phyloP scores from a whole-genome alignment of 177 flowering plant species.

The Vitis hybrid region DNA sequence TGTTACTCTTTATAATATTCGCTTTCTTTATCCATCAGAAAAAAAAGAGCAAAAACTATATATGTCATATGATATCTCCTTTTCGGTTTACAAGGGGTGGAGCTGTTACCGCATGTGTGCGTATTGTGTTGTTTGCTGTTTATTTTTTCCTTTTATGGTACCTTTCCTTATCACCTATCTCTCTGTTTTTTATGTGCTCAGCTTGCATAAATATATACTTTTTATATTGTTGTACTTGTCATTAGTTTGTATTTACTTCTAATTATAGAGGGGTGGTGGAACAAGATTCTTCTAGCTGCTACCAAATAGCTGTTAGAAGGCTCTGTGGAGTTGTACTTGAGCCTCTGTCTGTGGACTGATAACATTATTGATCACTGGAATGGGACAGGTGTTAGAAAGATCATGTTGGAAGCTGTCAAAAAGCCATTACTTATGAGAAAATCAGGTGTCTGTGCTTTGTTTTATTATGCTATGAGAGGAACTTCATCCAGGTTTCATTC shows the following conservation, averaged over 20 bases:
- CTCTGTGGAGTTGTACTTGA: neutral
- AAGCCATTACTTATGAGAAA: constrained; percentile 49
- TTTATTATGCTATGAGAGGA: constrained; percentile 68
- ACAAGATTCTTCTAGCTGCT: neutral
- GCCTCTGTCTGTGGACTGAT: neutral
- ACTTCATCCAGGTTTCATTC: constrained; percentile 75
- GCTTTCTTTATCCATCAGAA: no score
- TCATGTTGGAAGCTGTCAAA: constrained; percentile 62
- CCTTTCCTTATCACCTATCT: neutral
- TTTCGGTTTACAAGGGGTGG: no score
- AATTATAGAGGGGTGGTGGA: neutral
- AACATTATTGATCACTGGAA: neutral
- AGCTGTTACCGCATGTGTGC: no score
- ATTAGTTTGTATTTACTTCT: neutral
- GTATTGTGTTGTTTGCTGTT: neutral
- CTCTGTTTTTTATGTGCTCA: neutral
- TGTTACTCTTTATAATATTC: no score
- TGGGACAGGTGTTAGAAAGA: constrained; percentile 53
- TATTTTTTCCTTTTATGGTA: neutral
- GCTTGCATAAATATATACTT: neutral
- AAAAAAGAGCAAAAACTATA: no score
- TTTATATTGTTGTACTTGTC: neutral
- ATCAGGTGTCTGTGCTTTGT: constrained; percentile 65
- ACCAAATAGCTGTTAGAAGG: neutral
- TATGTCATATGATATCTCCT: no score